Conservation (phyloP, 2,329 filamentous ascomycete species). For the Trichoderma brevicompactum region DNA sequence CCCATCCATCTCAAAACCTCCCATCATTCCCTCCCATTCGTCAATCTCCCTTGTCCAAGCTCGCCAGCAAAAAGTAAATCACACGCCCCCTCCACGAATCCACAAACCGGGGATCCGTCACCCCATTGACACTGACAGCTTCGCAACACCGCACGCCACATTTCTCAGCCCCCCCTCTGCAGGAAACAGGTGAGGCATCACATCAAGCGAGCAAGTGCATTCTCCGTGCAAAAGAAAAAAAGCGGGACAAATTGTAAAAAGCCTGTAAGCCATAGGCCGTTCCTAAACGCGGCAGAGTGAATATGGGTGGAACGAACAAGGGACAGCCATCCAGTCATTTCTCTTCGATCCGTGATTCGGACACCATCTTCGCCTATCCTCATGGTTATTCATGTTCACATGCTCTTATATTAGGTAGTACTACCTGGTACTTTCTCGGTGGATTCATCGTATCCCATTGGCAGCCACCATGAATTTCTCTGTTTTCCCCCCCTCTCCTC, state of each 20-base stretch:
- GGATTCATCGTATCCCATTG: background rate
- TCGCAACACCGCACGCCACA: background rate
- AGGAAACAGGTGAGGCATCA: background rate
- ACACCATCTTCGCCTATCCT: background rate
- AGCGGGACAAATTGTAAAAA: too few relatives aligned
- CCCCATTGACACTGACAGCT: background rate
- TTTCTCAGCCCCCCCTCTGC: background rate
- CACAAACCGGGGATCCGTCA: slow-evolving; percentile 5
- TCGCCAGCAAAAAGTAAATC: background rate
- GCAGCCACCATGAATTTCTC: slow-evolving; percentile 7
- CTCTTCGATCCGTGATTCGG: background rate
- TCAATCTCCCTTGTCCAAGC: background rate
- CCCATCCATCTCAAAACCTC: background rate
- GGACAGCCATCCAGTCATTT: background rate
- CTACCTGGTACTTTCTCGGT: background rate
- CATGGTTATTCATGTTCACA: background rate
- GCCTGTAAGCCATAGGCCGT: background rate
- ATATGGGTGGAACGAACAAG: background rate
- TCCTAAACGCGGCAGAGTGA: background rate
- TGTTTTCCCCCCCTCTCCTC: background rate
- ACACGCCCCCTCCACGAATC: slow-evolving; percentile 16
- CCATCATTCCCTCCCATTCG: background rate
- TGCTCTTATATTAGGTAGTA: background rate
- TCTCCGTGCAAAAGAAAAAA: too few relatives aligned
- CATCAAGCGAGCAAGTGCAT: background rate